Conservation (phyloP, 2,329 filamentous ascomycete genomes). For the Penicillium vulpinum region DNA sequence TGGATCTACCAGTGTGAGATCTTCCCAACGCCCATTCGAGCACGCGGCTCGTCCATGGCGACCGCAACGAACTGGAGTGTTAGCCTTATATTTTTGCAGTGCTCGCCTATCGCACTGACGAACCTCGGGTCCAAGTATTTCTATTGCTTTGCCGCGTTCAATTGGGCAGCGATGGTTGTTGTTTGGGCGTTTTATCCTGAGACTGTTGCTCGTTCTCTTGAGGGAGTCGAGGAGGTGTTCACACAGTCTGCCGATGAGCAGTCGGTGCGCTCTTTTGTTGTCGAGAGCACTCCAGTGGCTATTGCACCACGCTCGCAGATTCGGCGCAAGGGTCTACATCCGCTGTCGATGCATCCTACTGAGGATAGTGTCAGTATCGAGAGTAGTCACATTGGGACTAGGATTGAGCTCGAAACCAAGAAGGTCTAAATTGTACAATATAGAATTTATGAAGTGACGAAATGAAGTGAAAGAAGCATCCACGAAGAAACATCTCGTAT, state of each 20-base stretch:
- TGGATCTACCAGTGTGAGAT: conserved; percentile 52
- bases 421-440: conserved; percentile 1
- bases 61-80: conserved; percentile 50
- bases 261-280: not conserved
- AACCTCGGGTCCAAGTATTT: conserved; percentile 52
- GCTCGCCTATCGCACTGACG: conserved; percentile 48
- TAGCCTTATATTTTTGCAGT: conserved; percentile 53
- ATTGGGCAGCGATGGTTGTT: conserved; percentile 43
- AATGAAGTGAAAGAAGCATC: not conserved
- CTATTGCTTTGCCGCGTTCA: conserved; percentile 53
- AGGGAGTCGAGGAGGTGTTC: conserved; percentile 36
- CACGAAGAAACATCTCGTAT: not conserved
- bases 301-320: conserved; percentile 15
- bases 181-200: conserved; percentile 39
- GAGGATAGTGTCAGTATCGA: conserved; percentile 9
- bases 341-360: conserved; percentile 25
- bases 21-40: conserved; percentile 47
- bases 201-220: conserved; percentile 33
- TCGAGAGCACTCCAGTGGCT: not conserved
- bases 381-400: conserved; percentile 15
- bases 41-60: conserved; percentile 45
- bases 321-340: conserved; percentile 20
- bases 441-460: conserved; percentile 2
- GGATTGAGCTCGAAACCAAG: not conserved
- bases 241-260: not conserved